Evolutionary conservation across 2,329 filamentous ascomycete genomes (phyloP).

Genomic region (Tympanopsis confertula): DNA sequence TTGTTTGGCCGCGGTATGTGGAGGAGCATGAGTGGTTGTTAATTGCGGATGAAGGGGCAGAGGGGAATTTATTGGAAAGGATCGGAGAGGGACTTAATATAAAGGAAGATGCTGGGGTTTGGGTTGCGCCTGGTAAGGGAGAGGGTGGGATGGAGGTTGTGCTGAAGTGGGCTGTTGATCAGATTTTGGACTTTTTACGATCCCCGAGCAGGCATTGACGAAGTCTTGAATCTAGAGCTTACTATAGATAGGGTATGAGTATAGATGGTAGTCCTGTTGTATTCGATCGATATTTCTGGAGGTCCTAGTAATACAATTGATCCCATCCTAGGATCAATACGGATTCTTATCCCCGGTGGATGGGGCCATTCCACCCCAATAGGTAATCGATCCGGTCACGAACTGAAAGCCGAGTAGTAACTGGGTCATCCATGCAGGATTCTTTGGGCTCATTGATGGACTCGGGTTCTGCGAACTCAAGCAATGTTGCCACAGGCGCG

Average conservation of each 20-base stretch:
- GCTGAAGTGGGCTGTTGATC: background rate
- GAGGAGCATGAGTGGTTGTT: background rate
- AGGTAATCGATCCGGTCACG: conserved; percentile 17
- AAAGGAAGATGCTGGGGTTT: background rate
- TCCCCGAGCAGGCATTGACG: no score
- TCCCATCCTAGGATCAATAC: no score
- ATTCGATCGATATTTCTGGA: no score
- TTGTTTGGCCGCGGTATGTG: conserved; percentile 1
- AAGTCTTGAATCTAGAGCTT: no score
- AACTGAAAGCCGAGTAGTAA: conserved; percentile 3
- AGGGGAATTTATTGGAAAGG: background rate
- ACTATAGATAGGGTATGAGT: no score
- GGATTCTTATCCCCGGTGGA: no score
- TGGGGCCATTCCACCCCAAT: conserved; percentile 19
- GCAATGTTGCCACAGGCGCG: no score
- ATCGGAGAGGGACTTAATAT: background rate
- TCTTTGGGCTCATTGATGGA: no score
- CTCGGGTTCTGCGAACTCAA: no score
- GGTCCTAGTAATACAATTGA: no score
- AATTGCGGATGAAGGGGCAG: background rate
- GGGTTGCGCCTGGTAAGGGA: background rate
- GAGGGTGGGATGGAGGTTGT: background rate
- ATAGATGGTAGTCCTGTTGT: no score
- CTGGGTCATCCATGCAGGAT: no score
- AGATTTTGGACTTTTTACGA: background rate